phyloP scores from a whole-genome alignment of 2,329 filamentous ascomycete genomes.

The Thermoascus crustaceus region DNA sequence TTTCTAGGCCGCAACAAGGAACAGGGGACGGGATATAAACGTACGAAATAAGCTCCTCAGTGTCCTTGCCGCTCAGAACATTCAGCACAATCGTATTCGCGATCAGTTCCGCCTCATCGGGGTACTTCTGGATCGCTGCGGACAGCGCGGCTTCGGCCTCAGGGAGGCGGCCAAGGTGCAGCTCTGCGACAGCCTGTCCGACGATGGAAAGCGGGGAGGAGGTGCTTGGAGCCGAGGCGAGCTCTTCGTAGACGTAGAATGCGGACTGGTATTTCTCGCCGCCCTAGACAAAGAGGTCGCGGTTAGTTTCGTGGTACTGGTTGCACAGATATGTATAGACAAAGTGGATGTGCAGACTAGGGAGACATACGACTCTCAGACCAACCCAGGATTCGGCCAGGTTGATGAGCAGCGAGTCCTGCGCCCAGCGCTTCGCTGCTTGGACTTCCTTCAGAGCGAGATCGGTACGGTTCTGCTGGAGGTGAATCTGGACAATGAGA shows the following conservation, averaged over 20 bases:
- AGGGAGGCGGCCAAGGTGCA: constrained; percentile 79
- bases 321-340: too few species aligned
- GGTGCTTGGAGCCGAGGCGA: constrained; percentile 77
- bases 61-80: constrained; percentile 65
- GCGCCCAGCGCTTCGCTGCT: constrained; percentile 82
- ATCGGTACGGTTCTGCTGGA: constrained; percentile 84
- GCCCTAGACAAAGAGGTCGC: constrained; percentile 49
- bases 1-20: too few species aligned
- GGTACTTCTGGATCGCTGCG: constrained; percentile 67
- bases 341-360: too few species aligned
- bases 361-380: constrained; percentile 61
- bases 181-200: constrained; percentile 80
- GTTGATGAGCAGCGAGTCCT: constrained; percentile 89
- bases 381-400: constrained; percentile 94
- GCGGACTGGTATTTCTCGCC: constrained; percentile 93
- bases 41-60: constrained; percentile 54
- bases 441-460: constrained; percentile 83
- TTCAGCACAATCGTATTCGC: constrained; percentile 77
- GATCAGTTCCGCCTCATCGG: constrained; percentile 63
- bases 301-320: too few species aligned
- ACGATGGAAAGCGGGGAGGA: constrained; percentile 69
- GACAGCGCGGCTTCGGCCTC: constrained; percentile 83
- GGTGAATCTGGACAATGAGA: constrained; percentile 83
- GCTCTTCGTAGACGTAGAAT: constrained; percentile 96
- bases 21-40: too few species aligned